Evolutionary conservation across 2,329 filamentous ascomycete genomes (phyloP), one percentile per base, ranked within the genome.

Genomic region (Mycosphaerelloides madeirae): DNA sequence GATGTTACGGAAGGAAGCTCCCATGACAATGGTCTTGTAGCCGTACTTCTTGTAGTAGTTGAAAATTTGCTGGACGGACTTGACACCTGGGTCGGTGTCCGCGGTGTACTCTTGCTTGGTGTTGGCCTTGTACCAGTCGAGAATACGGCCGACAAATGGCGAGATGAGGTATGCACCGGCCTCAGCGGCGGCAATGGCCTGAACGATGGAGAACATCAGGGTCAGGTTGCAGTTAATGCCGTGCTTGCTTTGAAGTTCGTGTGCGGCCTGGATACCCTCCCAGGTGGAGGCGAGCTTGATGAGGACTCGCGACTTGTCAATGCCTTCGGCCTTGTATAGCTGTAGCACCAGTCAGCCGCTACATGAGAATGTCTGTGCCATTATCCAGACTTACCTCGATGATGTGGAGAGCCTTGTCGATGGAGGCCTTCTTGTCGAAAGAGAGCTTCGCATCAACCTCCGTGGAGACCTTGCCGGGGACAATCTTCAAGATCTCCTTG

Each of bases 41-140:
- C 86, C 88, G 71, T 77, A 87, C 81, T 97, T 97, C 87, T 98
- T 98, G 85, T 98, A 98, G 87, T 98, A 98, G 82, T 98, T 93
- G 83, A 85, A 98, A 77, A 98, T 98, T 71, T 64, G 68, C 79
- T 91, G 80, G 66, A 98, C 93, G 57, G 85, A 91, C 76, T 87
- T 80, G 72, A 98, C 93, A 78, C 93, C 93, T 46, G 93, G 93
- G 78, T 98, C 93, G 70, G 95, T 87, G 72, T 86, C 76, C 70
- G 88, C 80, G 68, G 77, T 65, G 83, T 90, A 98, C 59, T 93
- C 86, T 81, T 94, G 90, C 84, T 95, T 95, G 71, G 83, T 87
- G 61, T 83, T 76, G 48, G 87, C 87, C 87, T 98, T 98, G 87
- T 84, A 96, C 91, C 91, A 98, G 77, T 98, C 93, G 60, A 98